phyloP scores from a whole-genome alignment of 2,329 filamentous ascomycete species.

The Dactylonectria estremocensis region DNA sequence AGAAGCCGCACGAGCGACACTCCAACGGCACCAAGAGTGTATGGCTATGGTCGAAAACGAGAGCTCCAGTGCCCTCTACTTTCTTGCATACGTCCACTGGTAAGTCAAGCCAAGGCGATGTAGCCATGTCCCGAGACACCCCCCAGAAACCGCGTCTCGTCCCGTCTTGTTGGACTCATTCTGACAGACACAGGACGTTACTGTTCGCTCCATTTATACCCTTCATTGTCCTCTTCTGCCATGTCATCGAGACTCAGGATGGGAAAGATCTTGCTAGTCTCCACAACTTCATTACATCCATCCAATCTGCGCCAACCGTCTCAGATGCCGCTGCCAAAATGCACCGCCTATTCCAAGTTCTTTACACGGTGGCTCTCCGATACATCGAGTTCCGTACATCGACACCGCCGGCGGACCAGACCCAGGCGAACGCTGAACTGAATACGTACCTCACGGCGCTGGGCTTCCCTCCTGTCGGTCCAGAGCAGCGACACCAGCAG shows the following conservation, averaged over 20 bases:
- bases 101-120: constrained; percentile 43
- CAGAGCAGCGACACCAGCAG: constrained; percentile 38
- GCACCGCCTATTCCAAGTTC: constrained; percentile 70
- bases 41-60: constrained; percentile 54
- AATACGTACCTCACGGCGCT: constrained; percentile 61
- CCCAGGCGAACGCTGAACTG: constrained; percentile 52
- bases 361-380: constrained; percentile 70
- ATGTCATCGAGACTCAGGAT: constrained; percentile 63
- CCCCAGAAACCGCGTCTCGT: neutral
- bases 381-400: constrained; percentile 69
- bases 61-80: constrained; percentile 55
- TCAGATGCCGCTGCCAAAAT: constrained; percentile 67
- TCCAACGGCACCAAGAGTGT: constrained; percentile 58
- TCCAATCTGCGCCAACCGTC: constrained; percentile 63
- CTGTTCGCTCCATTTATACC: constrained; percentile 68
- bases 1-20: constrained; percentile 58
- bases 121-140: neutral
- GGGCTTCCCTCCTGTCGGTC: constrained; percentile 56
- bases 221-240: constrained; percentile 68
- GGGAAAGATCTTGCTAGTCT: constrained; percentile 62
- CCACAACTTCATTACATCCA: constrained; percentile 64
- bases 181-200: constrained; percentile 55
- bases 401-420: constrained; percentile 48
- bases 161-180: neutral
- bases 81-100: constrained; percentile 60